phyloP scores from a whole-genome alignment of 139 green algal species.

The Coccomyxa sp. region DNA sequence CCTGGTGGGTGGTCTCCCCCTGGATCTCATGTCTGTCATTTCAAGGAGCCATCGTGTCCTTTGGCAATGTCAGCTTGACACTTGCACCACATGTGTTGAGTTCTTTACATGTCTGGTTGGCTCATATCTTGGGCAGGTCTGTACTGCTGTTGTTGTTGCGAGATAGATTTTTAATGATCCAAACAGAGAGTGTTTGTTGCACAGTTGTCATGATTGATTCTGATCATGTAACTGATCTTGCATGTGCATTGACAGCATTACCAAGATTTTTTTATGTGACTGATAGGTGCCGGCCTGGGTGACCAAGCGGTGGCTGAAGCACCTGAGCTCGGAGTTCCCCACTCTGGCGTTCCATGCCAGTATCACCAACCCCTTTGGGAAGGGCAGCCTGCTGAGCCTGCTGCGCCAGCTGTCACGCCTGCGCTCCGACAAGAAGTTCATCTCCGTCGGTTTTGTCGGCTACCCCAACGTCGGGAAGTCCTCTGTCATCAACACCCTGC shows the following conservation, averaged over 20 bases:
- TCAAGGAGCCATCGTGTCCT: not conserved
- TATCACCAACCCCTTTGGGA: constrained; percentile 97
- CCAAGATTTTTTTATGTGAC: not conserved
- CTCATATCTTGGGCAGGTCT: not conserved
- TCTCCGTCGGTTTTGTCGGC: constrained; percentile 95
- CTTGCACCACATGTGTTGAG: not conserved
- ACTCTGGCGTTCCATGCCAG: constrained; percentile 96
- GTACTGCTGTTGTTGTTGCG: no score
- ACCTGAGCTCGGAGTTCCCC: constrained; percentile 87
- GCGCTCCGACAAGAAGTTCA: constrained; percentile 92
- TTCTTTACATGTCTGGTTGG: not conserved
- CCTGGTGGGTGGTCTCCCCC: constrained; percentile 49
- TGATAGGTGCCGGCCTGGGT: constrained; percentile 93
- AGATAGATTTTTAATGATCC: no score
- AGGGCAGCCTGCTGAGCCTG: constrained; percentile 82
- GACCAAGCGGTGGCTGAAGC: constrained; percentile 92
- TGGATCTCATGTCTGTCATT: not conserved
- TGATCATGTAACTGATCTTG: no score
- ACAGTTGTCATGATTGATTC: no score
- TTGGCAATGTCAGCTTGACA: no score
- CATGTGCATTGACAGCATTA: no score
- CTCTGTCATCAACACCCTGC: constrained; percentile 98
- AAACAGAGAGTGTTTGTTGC: no score
- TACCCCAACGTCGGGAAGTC: constrained; percentile 99
- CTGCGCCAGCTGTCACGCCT: constrained; percentile 86